Conservation (phyloP, 1,284 basidiomycete genomes). For the Trametes polyzona region DNA sequence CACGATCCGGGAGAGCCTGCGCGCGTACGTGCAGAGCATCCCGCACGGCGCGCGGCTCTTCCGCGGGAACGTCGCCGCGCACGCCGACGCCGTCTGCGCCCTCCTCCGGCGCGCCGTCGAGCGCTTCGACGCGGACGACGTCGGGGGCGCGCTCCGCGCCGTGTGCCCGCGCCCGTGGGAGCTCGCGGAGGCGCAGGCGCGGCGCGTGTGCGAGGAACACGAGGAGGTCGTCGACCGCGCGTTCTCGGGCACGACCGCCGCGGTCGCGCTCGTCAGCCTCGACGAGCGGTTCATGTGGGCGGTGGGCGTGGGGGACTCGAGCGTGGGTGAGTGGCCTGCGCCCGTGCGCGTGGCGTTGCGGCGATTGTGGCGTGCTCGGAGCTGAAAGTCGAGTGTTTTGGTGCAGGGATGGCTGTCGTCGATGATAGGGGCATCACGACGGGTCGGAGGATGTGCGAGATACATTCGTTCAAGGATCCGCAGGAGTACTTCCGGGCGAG, state of each 20-base stretch:
- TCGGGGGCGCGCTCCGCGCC: not conserved
- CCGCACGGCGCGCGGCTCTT: not conserved
- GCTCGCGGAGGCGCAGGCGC: not conserved
- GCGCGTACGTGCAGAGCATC: not conserved
- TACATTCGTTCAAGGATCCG: slow-evolving; percentile 3
- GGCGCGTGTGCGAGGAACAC: not conserved
- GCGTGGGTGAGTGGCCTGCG: not conserved
- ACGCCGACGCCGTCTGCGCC: not conserved
- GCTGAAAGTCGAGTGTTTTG: too few species aligned
- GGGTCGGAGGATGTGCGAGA: not conserved
- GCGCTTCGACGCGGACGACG: not conserved
- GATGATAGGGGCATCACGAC: not conserved
- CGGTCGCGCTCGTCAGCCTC: not conserved
- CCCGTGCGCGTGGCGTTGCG: too few species aligned
- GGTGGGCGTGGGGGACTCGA: slow-evolving; percentile 1
- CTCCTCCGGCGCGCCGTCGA: not conserved
- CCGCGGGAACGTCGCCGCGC: not conserved
- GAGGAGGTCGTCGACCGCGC: not conserved
- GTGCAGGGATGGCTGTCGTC: not conserved
- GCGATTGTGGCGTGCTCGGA: not conserved
- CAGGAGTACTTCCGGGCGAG: not conserved
- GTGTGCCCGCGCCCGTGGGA: not conserved
- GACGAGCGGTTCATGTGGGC: slow-evolving; percentile 6
- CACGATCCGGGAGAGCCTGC: not conserved
- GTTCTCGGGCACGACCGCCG: slow-evolving; percentile 2